A percentile compares a stretch with the other conserved stretches of the same genome.
Conservation (phyloP, 345 rosid species). For the Populus ilicifolia region DNA sequence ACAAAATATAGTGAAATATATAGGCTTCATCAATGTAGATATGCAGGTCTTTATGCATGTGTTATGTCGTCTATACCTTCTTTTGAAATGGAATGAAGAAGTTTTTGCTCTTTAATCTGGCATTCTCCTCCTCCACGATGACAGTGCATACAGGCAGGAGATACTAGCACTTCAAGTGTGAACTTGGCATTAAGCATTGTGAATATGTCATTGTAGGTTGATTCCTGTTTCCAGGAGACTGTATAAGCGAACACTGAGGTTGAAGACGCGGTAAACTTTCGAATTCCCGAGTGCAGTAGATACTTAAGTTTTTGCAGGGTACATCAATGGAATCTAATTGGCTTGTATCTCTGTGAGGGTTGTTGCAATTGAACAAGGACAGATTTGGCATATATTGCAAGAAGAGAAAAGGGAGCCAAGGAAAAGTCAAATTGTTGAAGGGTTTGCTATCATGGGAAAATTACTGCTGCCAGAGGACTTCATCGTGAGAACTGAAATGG, state of each 20-base stretch:
- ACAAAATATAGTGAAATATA: too few relatives aligned
- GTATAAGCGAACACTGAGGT: slow-evolving; percentile 29
- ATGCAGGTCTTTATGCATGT: too few relatives aligned
- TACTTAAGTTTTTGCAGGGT: slow-evolving; percentile 10
- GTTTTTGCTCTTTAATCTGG: background rate
- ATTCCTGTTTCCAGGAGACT: slow-evolving; percentile 16
- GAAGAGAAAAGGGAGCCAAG: slow-evolving; percentile 25
- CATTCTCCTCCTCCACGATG: slow-evolving; percentile 3
- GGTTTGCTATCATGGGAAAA: slow-evolving; percentile 12
- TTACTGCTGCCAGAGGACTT: slow-evolving; percentile 9
- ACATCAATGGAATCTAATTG: background rate
- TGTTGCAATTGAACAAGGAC: slow-evolving; percentile 31
- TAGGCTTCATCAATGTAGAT: too few relatives aligned
- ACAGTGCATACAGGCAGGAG: background rate
- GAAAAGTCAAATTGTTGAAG: slow-evolving; percentile 28
- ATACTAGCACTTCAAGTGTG: background rate
- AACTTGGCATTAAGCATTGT: slow-evolving; percentile 14
- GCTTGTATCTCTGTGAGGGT: background rate
- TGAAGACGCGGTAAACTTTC: background rate
- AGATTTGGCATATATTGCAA: background rate
- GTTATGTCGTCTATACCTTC: too few relatives aligned
- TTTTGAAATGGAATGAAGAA: too few relatives aligned
- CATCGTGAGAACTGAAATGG: slow-evolving; percentile 21
- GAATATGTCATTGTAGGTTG: background rate
- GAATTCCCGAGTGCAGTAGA: too few relatives aligned